Percentiles rank a stretch among this genome's conserved stretches.
Conservation (phyloP, 2,329 filamentous ascomycete genomes). For the Dendryphion nanum region DNA sequence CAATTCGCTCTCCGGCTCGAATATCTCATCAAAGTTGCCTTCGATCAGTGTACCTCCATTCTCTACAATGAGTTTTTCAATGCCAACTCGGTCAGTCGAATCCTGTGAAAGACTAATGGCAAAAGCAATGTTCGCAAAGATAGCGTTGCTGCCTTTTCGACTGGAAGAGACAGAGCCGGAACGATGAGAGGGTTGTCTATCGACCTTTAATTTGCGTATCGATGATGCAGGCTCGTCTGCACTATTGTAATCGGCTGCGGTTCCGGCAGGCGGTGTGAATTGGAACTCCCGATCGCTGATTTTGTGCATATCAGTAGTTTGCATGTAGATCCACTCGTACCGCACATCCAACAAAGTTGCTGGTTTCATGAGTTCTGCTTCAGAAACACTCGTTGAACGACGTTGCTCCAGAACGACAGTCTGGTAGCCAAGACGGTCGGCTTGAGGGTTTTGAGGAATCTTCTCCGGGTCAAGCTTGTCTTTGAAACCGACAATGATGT, state of each 20-base stretch:
- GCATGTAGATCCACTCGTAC: slow-evolving; percentile 45
- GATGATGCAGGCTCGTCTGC: background rate
- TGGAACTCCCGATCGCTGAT: slow-evolving; percentile 41
- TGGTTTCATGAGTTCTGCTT: slow-evolving; percentile 13
- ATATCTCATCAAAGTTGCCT: slow-evolving; percentile 78
- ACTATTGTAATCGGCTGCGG: background rate
- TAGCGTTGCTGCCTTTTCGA: slow-evolving; percentile 11
- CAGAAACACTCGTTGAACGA: slow-evolving; percentile 36
- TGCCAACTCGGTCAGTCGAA: slow-evolving; percentile 49
- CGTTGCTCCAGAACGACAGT: slow-evolving; percentile 43
- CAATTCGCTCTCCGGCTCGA: too few species aligned
- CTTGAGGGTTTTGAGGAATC: slow-evolving; percentile 32
- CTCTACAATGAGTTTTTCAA: slow-evolving; percentile 63
- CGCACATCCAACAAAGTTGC: slow-evolving; percentile 36
- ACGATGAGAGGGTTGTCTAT: slow-evolving; percentile 38
- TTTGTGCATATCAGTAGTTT: slow-evolving; percentile 42
- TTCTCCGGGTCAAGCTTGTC: slow-evolving; percentile 27
- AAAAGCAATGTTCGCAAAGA: slow-evolving; percentile 80
- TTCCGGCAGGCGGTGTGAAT: slow-evolving; percentile 40
- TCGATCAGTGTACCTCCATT: slow-evolving; percentile 72
- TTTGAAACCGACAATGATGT: slow-evolving; percentile 45
- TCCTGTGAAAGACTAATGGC: slow-evolving; percentile 69
- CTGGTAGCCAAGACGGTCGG: slow-evolving; percentile 43
- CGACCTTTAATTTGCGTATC: too few species aligned
- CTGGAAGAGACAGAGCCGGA: slow-evolving; percentile 29